A percentile compares a stretch with the other conserved stretches of the same genome.
Conservation (phyloP, 129 eudicot genomes). For the Dittrichia graveolens region DNA sequence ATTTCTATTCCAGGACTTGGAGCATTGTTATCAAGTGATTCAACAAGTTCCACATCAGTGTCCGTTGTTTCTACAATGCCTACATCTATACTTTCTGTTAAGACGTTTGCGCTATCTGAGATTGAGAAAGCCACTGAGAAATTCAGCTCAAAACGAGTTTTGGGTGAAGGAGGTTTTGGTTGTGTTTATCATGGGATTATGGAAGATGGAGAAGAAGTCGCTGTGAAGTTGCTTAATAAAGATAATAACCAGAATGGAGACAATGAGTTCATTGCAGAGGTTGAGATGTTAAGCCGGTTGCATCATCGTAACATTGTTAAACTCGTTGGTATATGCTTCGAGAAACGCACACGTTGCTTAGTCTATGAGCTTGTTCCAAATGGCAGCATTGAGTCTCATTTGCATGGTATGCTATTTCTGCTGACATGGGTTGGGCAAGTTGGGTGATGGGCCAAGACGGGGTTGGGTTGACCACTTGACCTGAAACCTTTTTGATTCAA, state of each 20-base stretch:
- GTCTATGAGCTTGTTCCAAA: conserved; percentile 68
- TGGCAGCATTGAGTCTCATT: conserved; percentile 87
- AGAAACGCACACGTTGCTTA: conserved; percentile 8
- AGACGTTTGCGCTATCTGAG: conserved; percentile 66
- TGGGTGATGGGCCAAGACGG: not conserved
- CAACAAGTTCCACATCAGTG: conserved; percentile 56
- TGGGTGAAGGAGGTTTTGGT: conserved; percentile 27
- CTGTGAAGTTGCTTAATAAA: conserved; percentile 17
- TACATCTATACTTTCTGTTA: conserved; percentile 62
- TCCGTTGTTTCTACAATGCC: conserved; percentile 69
- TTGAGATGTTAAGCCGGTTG: conserved; percentile 53
- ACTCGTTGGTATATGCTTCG: conserved; percentile 21
- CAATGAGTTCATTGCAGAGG: conserved; percentile 19
- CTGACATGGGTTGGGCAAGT: not conserved
- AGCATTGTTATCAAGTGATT: conserved; percentile 60
- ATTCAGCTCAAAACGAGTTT: conserved; percentile 32
- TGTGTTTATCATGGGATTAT: conserved; percentile 23
- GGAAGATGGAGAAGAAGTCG: conserved; percentile 18
- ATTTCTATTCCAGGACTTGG: conserved; percentile 60
- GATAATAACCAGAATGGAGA: conserved; percentile 22
- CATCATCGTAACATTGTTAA: conserved; percentile 39
- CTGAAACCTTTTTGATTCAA: too few species aligned
- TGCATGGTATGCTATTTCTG: conserved; percentile 64
- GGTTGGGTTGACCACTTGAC: too few species aligned
- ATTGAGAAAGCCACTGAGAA: conserved; percentile 32